phyloP scores from a whole-genome alignment of 225 moss, liverwort and hornwort species.

The Bryoerythrophyllum caledonicum region DNA sequence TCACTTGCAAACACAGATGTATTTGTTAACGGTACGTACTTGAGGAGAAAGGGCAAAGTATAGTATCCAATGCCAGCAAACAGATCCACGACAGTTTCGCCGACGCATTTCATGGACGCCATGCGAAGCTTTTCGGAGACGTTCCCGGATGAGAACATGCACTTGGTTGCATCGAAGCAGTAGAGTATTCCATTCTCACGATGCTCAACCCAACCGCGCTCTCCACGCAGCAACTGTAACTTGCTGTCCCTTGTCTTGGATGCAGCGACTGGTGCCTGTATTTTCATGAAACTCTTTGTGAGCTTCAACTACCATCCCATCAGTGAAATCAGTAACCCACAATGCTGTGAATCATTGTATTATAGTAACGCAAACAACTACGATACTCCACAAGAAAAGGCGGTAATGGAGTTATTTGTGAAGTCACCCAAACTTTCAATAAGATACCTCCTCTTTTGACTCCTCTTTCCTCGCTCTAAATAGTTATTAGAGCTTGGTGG shows the following conservation, averaged over 20 bases:
- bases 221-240: slow-evolving; percentile 68
- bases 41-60: slow-evolving; percentile 80
- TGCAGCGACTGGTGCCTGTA: slow-evolving; percentile 76
- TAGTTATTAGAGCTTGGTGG: too few species aligned
- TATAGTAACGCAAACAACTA: background rate
- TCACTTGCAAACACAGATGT: background rate
- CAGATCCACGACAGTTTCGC: slow-evolving; percentile 78
- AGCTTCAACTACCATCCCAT: slow-evolving; percentile 14
- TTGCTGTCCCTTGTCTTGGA: slow-evolving; percentile 89
- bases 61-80: slow-evolving; percentile 94
- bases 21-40: slow-evolving; percentile 42
- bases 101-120: slow-evolving; percentile 61
- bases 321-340: background rate
- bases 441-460: too few species aligned
- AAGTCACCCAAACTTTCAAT: too few species aligned
- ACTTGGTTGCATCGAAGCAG: slow-evolving; percentile 88
- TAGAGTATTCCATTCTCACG: slow-evolving; percentile 83
- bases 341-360: background rate
- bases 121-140: slow-evolving; percentile 89
- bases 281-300: slow-evolving; percentile 9
- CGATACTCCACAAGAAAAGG: background rate
- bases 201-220: slow-evolving; percentile 80
- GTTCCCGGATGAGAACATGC: slow-evolving; percentile 98
- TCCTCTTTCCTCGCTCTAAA: too few species aligned
- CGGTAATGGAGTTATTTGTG: background rate